Conservation (phyloP, 768 basidiomycete genomes). For the Pulveroboletus frians region DNA sequence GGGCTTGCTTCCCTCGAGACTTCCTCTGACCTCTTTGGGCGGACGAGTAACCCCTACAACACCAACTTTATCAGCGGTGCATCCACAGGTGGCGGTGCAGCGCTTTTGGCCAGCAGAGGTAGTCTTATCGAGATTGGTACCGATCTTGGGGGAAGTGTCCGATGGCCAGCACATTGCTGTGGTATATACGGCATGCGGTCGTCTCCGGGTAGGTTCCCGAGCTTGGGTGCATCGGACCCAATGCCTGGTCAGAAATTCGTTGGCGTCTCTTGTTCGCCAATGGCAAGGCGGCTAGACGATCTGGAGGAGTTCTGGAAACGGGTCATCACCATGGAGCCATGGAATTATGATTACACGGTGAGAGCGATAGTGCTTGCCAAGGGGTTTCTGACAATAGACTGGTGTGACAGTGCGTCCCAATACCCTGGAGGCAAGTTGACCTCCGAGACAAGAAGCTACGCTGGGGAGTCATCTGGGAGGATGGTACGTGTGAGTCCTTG, state of each 20-base stretch:
- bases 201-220: conserved; percentile 36
- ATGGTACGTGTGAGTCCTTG: conserved; percentile 29
- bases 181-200: conserved; percentile 43
- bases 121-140: conserved; percentile 42
- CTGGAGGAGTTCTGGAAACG: conserved; percentile 41
- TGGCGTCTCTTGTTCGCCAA: conserved; percentile 34
- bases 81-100: conserved; percentile 49
- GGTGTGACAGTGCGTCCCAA: conserved; percentile 34
- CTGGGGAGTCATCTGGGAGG: conserved; percentile 39
- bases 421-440: conserved; percentile 39
- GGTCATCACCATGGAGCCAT: conserved; percentile 37
- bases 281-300: conserved; percentile 39
- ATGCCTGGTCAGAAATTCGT: conserved; percentile 38
- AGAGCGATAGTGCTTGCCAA: conserved; percentile 4
- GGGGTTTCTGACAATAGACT: not conserved
- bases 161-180: conserved; percentile 45
- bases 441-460: conserved; percentile 32
- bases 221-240: conserved; percentile 26
- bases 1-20: conserved; percentile 39
- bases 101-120: conserved; percentile 43
- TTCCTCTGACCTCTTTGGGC: conserved; percentile 41
- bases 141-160: conserved; percentile 47
- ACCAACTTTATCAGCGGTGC: conserved; percentile 38
- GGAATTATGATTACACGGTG: conserved; percentile 42
- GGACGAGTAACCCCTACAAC: conserved; percentile 46